Evolutionary conservation across 495 filamentous ascomycete genomes (phyloP).

Genomic region (Penicillium bovifimosum): DNA sequence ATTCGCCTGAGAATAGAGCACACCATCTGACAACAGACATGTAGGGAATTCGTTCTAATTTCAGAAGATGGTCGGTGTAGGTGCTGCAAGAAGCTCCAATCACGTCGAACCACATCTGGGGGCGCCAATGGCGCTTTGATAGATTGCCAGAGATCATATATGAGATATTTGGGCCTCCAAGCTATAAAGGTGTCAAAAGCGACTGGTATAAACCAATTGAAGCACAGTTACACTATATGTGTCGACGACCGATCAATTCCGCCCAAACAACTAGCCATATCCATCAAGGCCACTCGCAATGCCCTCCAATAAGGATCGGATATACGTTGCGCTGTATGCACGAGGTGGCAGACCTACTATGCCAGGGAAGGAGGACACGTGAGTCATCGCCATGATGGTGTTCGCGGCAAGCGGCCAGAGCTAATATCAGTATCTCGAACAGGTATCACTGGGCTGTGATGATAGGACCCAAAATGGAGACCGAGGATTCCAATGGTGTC

Average conservation of each 20-base stretch:
- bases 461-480: conserved; percentile 34
- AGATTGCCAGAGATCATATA: background rate
- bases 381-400: background rate
- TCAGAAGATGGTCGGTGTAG: background rate
- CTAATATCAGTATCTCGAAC: background rate
- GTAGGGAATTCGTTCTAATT: background rate
- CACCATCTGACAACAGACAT: background rate
- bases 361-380: conserved; percentile 28
- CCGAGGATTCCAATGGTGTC: conserved; percentile 10
- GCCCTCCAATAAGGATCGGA: conserved; percentile 30
- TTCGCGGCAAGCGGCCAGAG: background rate
- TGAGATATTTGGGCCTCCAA: background rate
- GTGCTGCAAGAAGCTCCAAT: background rate
- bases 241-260: background rate
- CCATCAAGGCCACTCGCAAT: background rate
- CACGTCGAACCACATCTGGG: background rate
- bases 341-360: conserved; percentile 30
- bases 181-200: background rate
- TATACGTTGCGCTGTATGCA: conserved; percentile 32
- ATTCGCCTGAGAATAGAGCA: background rate
- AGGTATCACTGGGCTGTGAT: conserved; percentile 38
- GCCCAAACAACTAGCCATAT: background rate
- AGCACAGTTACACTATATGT: background rate
- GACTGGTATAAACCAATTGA: background rate
- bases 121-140: background rate